phyloP scores from a whole-genome alignment of 2,329 filamentous ascomycete species.

The Didymella lethalis region DNA sequence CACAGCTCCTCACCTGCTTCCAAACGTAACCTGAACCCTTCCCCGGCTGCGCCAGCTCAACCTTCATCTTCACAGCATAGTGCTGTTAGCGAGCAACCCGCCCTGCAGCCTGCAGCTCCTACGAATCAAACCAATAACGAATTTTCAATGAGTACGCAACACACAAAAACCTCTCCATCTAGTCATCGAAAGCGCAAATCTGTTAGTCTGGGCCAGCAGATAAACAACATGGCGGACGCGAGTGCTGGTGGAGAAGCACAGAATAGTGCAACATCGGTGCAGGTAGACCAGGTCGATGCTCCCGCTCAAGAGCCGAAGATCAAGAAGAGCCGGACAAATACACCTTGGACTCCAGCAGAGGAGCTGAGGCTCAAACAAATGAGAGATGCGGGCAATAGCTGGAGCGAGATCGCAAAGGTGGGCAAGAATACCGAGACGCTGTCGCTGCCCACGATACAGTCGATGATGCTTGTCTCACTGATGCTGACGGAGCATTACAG shows the following conservation, averaged over 20 bases:
- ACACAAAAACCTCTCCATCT: conserved; percentile 20
- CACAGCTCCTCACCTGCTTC: conserved; percentile 53
- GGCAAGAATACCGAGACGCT: not conserved
- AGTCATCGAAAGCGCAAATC: conserved; percentile 46
- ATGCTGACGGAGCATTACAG: conserved; percentile 56
- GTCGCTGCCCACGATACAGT: not conserved
- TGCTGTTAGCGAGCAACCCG: conserved; percentile 37
- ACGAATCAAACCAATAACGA: conserved; percentile 34
- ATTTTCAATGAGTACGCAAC: conserved; percentile 30
- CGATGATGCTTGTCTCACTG: not conserved
- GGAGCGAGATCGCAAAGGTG: conserved; percentile 98
- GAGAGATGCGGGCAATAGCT: conserved; percentile 90
- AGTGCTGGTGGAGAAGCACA: conserved; percentile 27
- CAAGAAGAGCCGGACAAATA: conserved; percentile 98
- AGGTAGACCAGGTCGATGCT: conserved; percentile 33
- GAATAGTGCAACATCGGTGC: conserved; percentile 35
- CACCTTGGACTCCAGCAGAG: conserved; percentile 95
- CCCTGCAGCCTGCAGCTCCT: conserved; percentile 39
- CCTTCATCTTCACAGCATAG: conserved; percentile 35
- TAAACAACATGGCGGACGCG: conserved; percentile 37
- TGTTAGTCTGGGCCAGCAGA: conserved; percentile 34
- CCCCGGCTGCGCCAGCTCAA: conserved; percentile 46
- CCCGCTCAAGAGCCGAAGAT: conserved; percentile 54
- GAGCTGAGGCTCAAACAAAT: conserved; percentile 92
- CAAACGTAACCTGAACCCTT: conserved; percentile 56